Base-by-base conservation (phyloP, 768 basidiomycete genomes). In the Trametes cingulata region DNA sequence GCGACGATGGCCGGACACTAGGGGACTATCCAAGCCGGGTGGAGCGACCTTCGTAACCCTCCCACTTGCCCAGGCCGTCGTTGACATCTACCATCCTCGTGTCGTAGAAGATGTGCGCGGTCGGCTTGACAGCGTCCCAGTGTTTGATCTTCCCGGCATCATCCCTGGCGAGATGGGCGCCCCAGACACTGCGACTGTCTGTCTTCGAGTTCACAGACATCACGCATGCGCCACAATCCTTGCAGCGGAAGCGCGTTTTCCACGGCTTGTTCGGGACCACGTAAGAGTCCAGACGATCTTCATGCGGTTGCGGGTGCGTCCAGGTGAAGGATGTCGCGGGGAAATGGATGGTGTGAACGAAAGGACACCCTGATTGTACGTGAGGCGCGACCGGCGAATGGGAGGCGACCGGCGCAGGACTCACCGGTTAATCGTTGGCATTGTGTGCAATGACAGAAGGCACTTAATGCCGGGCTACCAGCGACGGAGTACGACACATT, bases 401-500 rank as follows among this genome's bases (percentile, higher is more conserved):
- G 27, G 8, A 27, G 27, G 20, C 15, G 29, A 17, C 24, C 40
- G 29, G 52, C 33, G 36, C 24, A 12, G 2, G 27, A 25, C 48
- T 61, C 75, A 81, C 86, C 83, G 63, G 73, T 82, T 51, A 87
- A 68, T 40, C 80, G 75, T 70, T 89, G 88, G 66, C 88, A 90
- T n/a, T 80, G 69, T 3, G 84, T 84, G 67, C 88, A 90, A 66
- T 90, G 88, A 62, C 86, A 89, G 66, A 83, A 88, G 6, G 83
- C 86, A 62, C 81, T 82, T 35, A 83, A 72, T 3, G 82, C 63
- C 0, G 87, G 85, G 35, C 68, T 70, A 1, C 82, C 82, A 12
- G 69, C 70, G 2, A 85, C 75, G 47, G 74, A 60, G 61, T 83
- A 88, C 0, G 80, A 70, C 4, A 82, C 73, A 3, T 74, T 63